phyloP scores from a whole-genome alignment of 1,284 basidiomycete species.

The Pascua sp. region DNA sequence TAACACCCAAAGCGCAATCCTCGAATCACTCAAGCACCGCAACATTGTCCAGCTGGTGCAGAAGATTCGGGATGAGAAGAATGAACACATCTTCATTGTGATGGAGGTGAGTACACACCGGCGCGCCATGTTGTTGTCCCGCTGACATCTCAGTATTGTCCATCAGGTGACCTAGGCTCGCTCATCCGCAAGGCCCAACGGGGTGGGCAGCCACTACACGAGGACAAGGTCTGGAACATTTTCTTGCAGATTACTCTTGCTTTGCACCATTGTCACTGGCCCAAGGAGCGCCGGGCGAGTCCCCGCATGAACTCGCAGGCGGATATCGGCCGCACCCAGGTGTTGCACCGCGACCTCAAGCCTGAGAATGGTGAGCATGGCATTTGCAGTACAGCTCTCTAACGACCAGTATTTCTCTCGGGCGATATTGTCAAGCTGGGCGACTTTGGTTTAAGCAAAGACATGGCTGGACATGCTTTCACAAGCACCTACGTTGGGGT shows the following conservation, averaged over 20 bases:
- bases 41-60: constrained; percentile 69
- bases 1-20: constrained; percentile 68
- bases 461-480: constrained; percentile 77
- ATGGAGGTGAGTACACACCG: constrained; percentile 64
- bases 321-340: constrained; percentile 53
- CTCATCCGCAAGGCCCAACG: constrained; percentile 63
- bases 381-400: background rate
- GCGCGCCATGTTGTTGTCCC: background rate
- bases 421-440: constrained; percentile 75
- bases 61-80: constrained; percentile 78
- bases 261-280: constrained; percentile 78
- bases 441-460: constrained; percentile 93
- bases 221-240: constrained; percentile 92
- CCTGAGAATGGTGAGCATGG: constrained; percentile 80
- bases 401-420: constrained; percentile 36
- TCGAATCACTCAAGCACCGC: constrained; percentile 88
- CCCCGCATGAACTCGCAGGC: background rate
- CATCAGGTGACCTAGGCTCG: constrained; percentile 83
- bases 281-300: constrained; percentile 31
- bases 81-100: constrained; percentile 85
- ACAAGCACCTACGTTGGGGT: constrained; percentile 96
- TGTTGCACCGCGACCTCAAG: constrained; percentile 91
- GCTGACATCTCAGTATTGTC: constrained; percentile 62
- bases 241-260: constrained; percentile 91
- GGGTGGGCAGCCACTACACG: constrained; percentile 64